Conservation (phyloP, 331 rosid species). For the Acacia concinna region DNA sequence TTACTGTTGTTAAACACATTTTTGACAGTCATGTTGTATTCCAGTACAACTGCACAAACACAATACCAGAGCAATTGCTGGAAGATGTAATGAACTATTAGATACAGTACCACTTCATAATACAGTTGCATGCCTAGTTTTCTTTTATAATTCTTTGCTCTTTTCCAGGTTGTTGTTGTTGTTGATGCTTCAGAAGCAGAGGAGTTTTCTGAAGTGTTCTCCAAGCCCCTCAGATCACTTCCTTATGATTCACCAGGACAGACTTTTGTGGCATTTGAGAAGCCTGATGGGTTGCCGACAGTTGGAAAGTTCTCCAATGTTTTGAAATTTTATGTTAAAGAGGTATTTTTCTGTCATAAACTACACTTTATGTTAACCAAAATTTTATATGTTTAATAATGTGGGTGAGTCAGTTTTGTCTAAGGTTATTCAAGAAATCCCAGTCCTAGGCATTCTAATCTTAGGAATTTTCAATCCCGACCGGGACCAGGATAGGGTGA, state of each 20-base stretch:
- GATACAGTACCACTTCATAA: conserved; percentile 25
- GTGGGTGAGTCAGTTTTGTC: neutral
- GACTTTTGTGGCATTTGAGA: conserved; percentile 92
- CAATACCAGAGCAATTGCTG: conserved; percentile 91
- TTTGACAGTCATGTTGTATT: conserved; percentile 84
- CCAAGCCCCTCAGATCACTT: conserved; percentile 87
- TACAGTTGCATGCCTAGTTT: conserved; percentile 5
- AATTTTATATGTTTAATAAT: neutral
- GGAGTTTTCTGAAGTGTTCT: conserved; percentile 69
- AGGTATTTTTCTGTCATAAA: conserved; percentile 50
- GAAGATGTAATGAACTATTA: conserved; percentile 65
- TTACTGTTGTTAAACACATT: conserved; percentile 87
- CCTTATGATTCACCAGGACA: conserved; percentile 97
- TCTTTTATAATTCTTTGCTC: conserved; percentile 32
- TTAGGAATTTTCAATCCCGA: too few relatives aligned
- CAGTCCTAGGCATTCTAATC: too few relatives aligned
- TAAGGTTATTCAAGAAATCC: too few relatives aligned
- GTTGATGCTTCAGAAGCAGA: conserved; percentile 93
- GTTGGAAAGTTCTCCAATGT: conserved; percentile 82
- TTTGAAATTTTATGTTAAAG: conserved; percentile 82
- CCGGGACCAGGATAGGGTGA: too few relatives aligned
- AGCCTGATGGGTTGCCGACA: conserved; percentile 70
- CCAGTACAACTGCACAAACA: conserved; percentile 98
- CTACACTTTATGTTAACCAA: neutral
- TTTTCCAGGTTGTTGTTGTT: conserved; percentile 68